Conservation (phyloP, 306 rosid genomes). For the Citrullus colocynthis region DNA sequence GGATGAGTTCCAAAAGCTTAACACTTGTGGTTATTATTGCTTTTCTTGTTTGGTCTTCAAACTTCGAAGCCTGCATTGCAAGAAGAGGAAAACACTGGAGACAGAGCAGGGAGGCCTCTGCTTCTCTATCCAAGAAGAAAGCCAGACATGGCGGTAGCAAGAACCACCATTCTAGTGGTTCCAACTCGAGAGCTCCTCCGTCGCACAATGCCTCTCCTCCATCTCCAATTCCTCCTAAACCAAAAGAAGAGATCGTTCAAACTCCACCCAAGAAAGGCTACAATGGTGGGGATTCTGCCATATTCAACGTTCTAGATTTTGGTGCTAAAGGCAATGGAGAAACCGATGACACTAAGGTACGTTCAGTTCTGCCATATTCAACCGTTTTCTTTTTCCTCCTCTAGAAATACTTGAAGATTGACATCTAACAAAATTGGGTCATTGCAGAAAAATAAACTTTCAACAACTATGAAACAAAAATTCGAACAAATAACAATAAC, state of each 20-base stretch:
- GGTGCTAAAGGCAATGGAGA: conserved; percentile 90
- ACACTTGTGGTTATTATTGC: conserved; percentile 37
- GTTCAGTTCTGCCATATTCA: not conserved
- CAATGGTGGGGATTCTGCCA: conserved; percentile 22
- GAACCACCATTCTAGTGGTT: conserved; percentile 34
- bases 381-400: not conserved
- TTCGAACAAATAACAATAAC: no score
- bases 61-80: conserved; percentile 75
- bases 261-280: conserved; percentile 28
- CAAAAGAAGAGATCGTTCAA: conserved; percentile 28
- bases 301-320: conserved; percentile 60
- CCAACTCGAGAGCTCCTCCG: conserved; percentile 33
- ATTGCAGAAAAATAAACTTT: not conserved
- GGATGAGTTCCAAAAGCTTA: conserved; percentile 42
- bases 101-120: conserved; percentile 34
- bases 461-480: not conserved
- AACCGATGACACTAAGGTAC: conserved; percentile 82
- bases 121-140: conserved; percentile 55
- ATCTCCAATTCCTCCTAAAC: conserved; percentile 19
- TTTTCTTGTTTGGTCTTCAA: conserved; percentile 56
- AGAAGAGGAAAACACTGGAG: conserved; percentile 92
- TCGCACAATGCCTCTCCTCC: conserved; percentile 16
- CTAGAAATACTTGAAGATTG: not conserved
- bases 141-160: conserved; percentile 29
- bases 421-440: not conserved